A percentile compares a stretch with the other conserved stretches of the same genome.
Evolutionary conservation across 768 basidiomycete species (phyloP).

Genomic region (Lentinula boryana): DNA sequence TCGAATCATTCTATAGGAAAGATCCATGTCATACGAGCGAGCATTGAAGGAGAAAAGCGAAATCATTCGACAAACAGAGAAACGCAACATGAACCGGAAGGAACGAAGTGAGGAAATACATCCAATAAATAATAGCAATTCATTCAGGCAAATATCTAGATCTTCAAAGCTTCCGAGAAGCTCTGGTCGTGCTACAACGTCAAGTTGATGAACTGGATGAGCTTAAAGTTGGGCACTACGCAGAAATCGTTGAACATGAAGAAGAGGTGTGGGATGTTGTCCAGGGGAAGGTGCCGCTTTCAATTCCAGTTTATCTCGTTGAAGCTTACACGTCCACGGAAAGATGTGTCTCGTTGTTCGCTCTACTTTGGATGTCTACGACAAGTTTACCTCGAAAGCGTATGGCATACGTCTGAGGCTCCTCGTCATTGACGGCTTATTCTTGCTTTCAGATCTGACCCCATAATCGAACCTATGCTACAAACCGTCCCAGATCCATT

Average conservation of each 20-base stretch:
- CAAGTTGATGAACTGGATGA: constrained; percentile 91
- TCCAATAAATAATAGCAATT: neutral
- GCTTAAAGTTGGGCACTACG: constrained; percentile 79
- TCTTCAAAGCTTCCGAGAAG: constrained; percentile 82
- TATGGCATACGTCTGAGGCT: constrained; percentile 30
- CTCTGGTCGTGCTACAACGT: constrained; percentile 70
- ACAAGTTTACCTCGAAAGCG: constrained; percentile 82
- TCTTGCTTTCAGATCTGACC: constrained; percentile 59
- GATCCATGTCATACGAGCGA: constrained; percentile 79
- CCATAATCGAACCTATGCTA: constrained; percentile 85
- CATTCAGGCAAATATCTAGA: constrained; percentile 39
- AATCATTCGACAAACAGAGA: constrained; percentile 81
- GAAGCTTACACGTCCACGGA: neutral
- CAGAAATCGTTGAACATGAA: constrained; percentile 86
- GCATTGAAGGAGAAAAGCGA: constrained; percentile 78
- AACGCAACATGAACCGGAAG: constrained; percentile 77
- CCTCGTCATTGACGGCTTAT: constrained; percentile 7
- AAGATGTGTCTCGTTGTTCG: constrained; percentile 80
- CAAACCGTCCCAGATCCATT: constrained; percentile 90
- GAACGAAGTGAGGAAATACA: constrained; percentile 62
- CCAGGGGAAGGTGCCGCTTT: constrained; percentile 59
- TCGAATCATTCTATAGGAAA: constrained; percentile 49
- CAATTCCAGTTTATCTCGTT: constrained; percentile 7
- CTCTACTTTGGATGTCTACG: constrained; percentile 89
- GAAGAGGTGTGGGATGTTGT: constrained; percentile 95